Evolutionary conservation across 1,284 basidiomycete genomes (phyloP).

Genomic region (Peniophora sp.): DNA sequence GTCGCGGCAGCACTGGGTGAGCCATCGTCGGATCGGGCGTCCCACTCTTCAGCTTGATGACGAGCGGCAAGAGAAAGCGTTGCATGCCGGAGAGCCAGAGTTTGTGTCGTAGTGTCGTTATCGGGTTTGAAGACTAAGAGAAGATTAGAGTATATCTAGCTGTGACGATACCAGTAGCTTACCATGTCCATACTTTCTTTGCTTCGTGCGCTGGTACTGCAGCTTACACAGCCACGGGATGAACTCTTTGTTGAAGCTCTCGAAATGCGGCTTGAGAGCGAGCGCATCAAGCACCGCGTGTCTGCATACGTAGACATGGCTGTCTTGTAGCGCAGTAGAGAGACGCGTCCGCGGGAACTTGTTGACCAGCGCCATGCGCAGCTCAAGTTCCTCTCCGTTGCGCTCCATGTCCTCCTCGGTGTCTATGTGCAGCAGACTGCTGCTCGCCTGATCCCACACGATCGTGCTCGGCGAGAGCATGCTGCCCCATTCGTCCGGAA

Average conservation of each 20-base stretch:
- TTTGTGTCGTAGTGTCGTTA: constrained; percentile 25
- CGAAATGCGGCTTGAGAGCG: constrained; percentile 58
- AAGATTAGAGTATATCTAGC: constrained; percentile 6
- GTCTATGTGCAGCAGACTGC: constrained; percentile 67
- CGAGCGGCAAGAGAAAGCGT: constrained; percentile 28
- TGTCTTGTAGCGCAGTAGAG: constrained; percentile 69
- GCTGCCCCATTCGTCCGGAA: constrained; percentile 60
- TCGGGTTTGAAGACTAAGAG: constrained; percentile 31
- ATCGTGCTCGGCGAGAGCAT: constrained; percentile 38
- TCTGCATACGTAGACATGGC: constrained; percentile 86
- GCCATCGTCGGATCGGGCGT: constrained; percentile 12
- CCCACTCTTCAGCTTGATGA: constrained; percentile 5
- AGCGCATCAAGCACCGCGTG: constrained; percentile 69
- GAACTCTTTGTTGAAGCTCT: constrained; percentile 81
- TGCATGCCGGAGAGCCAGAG: constrained; percentile 49
- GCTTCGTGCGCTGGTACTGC: constrained; percentile 60
- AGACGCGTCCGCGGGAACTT: constrained; percentile 70
- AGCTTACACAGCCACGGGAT: constrained; percentile 85
- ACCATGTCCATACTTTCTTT: constrained; percentile 52
- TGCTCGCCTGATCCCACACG: constrained; percentile 56
- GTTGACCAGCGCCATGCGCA: constrained; percentile 68
- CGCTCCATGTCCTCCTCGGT: constrained; percentile 59
- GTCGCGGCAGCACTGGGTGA: constrained; percentile 20
- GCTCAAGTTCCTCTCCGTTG: constrained; percentile 61
- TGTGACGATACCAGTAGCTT: constrained; percentile 10